phyloP scores from a whole-genome alignment of 805 yeast genomes.

The Pichia rugopelliculosa region DNA sequence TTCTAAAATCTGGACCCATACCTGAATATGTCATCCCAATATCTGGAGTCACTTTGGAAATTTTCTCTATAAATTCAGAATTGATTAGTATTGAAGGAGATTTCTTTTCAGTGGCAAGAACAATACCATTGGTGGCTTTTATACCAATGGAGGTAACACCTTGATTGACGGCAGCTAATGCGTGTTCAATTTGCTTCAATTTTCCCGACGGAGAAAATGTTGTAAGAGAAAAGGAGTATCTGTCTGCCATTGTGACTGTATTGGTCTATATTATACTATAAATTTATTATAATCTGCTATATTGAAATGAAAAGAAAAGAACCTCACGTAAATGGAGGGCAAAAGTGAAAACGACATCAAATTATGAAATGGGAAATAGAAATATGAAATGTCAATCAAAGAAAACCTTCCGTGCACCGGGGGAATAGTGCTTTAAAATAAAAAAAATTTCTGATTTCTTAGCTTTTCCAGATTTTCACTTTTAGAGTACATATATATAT shows the following conservation, averaged over 20 bases:
- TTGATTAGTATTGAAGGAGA: slow-evolving; percentile 72
- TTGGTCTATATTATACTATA: neutral
- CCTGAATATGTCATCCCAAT: slow-evolving; percentile 96
- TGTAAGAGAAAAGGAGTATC: slow-evolving; percentile 95
- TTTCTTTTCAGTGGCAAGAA: slow-evolving; percentile 93
- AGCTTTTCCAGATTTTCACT: neutral
- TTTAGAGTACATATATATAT: too few species aligned
- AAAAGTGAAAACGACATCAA: neutral
- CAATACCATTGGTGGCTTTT: slow-evolving; percentile 89
- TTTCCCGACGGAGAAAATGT: slow-evolving; percentile 99
- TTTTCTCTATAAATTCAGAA: slow-evolving; percentile 66
- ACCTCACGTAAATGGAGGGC: neutral
- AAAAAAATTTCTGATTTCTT: too few species aligned
- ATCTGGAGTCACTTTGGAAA: slow-evolving; percentile 83
- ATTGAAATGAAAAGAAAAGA: neutral
- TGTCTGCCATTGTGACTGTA: slow-evolving; percentile 69
- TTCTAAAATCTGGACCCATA: slow-evolving; percentile 98
- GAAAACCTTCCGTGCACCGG: neutral
- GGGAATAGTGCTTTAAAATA: too few species aligned
- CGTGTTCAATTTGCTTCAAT: slow-evolving; percentile 95
- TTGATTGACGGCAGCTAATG: slow-evolving; percentile 93
- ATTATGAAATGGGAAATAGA: neutral
- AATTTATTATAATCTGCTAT: too few species aligned
- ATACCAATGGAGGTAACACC: slow-evolving; percentile 97
- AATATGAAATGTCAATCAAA: too few species aligned